Percentiles rank a stretch among this genome's conserved stretches.
These are phyloP conservation scores for Arabis alpina DNA, from an alignment of 345 rosid genomes.

Conservation along the genomic window DNA sequence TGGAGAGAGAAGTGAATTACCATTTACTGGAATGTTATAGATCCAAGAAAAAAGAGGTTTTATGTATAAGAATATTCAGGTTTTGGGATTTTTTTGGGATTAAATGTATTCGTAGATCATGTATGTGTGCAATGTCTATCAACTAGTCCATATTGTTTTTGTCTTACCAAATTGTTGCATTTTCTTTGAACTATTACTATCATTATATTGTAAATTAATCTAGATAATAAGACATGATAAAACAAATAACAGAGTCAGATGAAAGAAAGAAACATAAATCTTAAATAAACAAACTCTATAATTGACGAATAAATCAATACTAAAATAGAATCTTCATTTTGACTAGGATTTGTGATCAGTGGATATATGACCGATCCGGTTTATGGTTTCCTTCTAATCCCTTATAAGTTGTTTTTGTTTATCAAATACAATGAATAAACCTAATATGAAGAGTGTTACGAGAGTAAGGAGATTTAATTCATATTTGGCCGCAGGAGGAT, in stretches of 20 bases:
- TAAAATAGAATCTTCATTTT: neutral
- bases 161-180: no score
- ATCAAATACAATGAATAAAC: no score
- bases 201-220: neutral
- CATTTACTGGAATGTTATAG: neutral
- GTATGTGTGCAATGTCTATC: no score
- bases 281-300: neutral
- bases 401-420: no score
- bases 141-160: no score
- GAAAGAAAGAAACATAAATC: neutral
- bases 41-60: neutral
- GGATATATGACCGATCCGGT: no score
- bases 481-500: no score
- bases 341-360: neutral
- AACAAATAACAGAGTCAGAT: neutral
- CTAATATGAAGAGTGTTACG: no score
- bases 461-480: no score
- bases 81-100: slow-evolving; percentile 24
- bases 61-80: slow-evolving; percentile 4
- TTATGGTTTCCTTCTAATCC: no score
- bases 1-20: neutral
- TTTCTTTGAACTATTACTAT: no score
- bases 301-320: neutral
- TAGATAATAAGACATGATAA: neutral
- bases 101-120: slow-evolving; percentile 4